These are phyloP conservation scores for Globisporangium lucens DNA, from an alignment of 352 stramenopile species.

Conservation along the genomic window DNA sequence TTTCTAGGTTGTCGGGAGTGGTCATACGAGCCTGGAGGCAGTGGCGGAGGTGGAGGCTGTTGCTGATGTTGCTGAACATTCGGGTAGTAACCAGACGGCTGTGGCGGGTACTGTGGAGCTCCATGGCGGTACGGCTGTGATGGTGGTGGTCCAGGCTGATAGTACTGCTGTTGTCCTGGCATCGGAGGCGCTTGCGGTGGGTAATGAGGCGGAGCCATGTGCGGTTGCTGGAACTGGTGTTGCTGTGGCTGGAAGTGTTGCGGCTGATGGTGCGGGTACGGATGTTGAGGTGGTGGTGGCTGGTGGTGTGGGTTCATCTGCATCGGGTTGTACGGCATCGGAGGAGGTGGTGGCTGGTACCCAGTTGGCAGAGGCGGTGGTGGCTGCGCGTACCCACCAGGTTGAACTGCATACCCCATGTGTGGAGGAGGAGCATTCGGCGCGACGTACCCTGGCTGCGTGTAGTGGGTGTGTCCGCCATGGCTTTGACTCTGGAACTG, in stretches of 20 bases:
- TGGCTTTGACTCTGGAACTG: slow-evolving; percentile 39
- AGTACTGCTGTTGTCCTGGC: slow-evolving; percentile 14
- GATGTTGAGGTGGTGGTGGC: slow-evolving; percentile 12
- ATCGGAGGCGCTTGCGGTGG: slow-evolving; percentile 14
- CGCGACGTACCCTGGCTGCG: slow-evolving; percentile 30
- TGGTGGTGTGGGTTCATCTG: slow-evolving; percentile 31
- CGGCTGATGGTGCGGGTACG: slow-evolving; percentile 23
- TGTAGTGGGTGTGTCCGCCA: slow-evolving; percentile 52
- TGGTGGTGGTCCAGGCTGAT: slow-evolving; percentile 10
- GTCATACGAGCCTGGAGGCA: slow-evolving; percentile 35
- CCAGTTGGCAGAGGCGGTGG: slow-evolving; percentile 24
- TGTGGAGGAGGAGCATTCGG: slow-evolving; percentile 17
- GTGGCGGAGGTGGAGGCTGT: slow-evolving; percentile 25
- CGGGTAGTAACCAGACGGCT: slow-evolving; percentile 6
- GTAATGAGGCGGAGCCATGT: slow-evolving; percentile 12
- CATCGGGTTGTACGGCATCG: slow-evolving; percentile 25
- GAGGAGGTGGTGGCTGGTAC: slow-evolving; percentile 24
- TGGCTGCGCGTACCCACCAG: slow-evolving; percentile 32
- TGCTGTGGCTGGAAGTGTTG: slow-evolving; percentile 18
- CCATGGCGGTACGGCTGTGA: slow-evolving; percentile 20
- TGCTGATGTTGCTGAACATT: slow-evolving; percentile 22
- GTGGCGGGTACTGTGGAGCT: slow-evolving; percentile 20
- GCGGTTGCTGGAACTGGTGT: slow-evolving; percentile 20
- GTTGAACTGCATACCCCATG: slow-evolving; percentile 24
- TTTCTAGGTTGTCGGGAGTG: slow-evolving; percentile 18